These are phyloP conservation scores for Metroxylon sagu DNA, from an alignment of 176 grass and related monocot species.

Conservation along the genomic window DNA sequence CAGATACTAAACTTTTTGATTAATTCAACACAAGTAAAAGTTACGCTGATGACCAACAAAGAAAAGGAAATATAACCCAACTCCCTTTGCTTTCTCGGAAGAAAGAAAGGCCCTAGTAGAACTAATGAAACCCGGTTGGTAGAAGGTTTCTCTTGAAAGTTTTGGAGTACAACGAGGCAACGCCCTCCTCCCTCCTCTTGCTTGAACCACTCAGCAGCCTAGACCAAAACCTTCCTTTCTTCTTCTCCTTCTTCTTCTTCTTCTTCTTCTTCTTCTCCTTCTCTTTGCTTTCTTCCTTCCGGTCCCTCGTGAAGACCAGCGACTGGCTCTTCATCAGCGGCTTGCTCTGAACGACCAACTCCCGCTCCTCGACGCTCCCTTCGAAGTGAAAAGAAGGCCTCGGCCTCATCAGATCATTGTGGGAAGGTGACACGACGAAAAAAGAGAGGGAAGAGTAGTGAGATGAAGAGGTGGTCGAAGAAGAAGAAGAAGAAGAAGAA, in stretches of 20 bases:
- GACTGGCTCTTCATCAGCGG: conserved; percentile 35
- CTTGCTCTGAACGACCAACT: not conserved
- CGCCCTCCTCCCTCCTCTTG: conserved; percentile 17
- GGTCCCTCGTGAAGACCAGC: conserved; percentile 17
- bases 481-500: not conserved
- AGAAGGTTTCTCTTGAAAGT: conserved; percentile 23
- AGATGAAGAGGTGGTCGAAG: conserved; percentile 25
- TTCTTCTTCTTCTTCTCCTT: conserved; percentile 4
- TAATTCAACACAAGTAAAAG: too few relatives aligned
- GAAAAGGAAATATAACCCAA: too few relatives aligned
- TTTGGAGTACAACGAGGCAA: conserved; percentile 39
- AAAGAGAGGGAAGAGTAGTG: conserved; percentile 26
- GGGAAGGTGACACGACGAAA: conserved; percentile 25
- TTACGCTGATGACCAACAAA: too few relatives aligned
- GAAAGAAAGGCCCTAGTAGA: too few relatives aligned
- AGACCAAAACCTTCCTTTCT: conserved; percentile 47
- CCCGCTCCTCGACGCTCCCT: not conserved
- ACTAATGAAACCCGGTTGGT: too few relatives aligned
- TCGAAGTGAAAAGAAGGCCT: conserved; percentile 18
- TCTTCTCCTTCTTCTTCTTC: conserved; percentile 15
- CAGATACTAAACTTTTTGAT: too few relatives aligned
- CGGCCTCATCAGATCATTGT: conserved; percentile 1
- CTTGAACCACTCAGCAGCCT: conserved; percentile 47
- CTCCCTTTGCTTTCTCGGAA: too few relatives aligned
- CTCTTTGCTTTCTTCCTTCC: conserved; percentile 20